Base-by-base conservation (phyloP, 148 eudicot species). In the Persicaria maculosa region DNA sequence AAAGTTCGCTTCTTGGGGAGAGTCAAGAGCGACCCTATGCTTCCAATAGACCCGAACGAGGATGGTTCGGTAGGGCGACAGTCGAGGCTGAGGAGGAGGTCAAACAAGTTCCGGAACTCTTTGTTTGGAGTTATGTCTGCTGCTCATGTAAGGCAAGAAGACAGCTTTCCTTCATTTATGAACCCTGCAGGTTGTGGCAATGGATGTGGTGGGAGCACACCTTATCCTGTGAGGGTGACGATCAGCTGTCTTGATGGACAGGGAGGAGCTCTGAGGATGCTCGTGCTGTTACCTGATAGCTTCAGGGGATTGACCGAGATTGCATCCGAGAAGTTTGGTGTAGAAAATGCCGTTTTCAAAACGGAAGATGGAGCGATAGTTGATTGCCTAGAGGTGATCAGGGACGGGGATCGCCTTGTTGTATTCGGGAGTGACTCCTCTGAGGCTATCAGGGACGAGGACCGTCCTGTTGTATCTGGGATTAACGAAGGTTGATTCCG, bases 391-490 rank as follows among this genome's bases (percentile, higher is more conserved):
- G 92, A 85, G 73, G 65, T 87, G 0, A 75, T 95, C 44, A 83
- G 98, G 80, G 98, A 95, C 57, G 96, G 96, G 17, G 98, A 95
- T 81, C 86, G 76, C 65, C 81, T 95, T 44, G 78, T 90, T 74
- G 70, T 65, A 14, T 40, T 47, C 44, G 12, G 44, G 40, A 31
- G 3, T 31, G 40, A 31, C 40, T 31, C 40, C 40, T 31, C 40
- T 0, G 40, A 31, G 3, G 40, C 40, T 1, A 31, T 31, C 40
- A 31, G 40, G 80, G 98, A 95, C 61, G 96, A 93, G 20, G 98
- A 95, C 80, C 86, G 74, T 69, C 81, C 92, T 44, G 78, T 90
- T 74, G 70, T 14, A 14, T 40, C 70, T 7, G 12, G 44, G 40
- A 31, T 31, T 31, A 31, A 31, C 40, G 40, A 31, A 31, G 40